Evolutionary conservation across 2,329 filamentous ascomycete species (phyloP).

Genomic region (Aurifilum marmelostoma): DNA sequence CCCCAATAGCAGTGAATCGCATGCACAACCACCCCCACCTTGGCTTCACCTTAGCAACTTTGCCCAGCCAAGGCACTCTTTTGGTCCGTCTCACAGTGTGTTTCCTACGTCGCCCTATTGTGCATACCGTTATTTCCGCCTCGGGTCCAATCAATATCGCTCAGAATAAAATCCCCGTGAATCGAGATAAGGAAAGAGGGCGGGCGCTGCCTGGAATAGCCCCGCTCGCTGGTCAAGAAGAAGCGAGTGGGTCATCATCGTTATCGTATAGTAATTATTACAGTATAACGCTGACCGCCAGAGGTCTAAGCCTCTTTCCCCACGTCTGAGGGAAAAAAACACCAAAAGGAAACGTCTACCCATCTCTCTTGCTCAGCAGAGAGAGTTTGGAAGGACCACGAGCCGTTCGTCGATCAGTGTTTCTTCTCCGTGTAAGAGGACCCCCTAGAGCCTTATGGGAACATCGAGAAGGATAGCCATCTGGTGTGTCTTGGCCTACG

Average conservation of each 20-base stretch:
- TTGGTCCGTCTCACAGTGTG: not conserved
- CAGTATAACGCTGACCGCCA: not conserved
- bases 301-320: not conserved
- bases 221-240: not conserved
- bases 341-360: not conserved
- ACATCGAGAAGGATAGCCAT: not conserved
- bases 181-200: not conserved
- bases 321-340: not conserved
- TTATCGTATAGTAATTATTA: not conserved
- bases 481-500: constrained; percentile 3
- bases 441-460: not conserved
- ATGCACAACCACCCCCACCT: not conserved
- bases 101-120: not conserved
- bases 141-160: not conserved
- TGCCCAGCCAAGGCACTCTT: not conserved
- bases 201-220: not conserved
- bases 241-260: not conserved
- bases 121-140: not conserved
- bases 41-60: not conserved
- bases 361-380: not conserved
- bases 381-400: not conserved
- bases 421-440: not conserved
- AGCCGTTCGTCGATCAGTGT: not conserved
- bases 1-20: no score
- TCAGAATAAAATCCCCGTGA: not conserved